Base-by-base conservation (phyloP, 768 basidiomycete species). In the Phaeotremella skinneri region DNA sequence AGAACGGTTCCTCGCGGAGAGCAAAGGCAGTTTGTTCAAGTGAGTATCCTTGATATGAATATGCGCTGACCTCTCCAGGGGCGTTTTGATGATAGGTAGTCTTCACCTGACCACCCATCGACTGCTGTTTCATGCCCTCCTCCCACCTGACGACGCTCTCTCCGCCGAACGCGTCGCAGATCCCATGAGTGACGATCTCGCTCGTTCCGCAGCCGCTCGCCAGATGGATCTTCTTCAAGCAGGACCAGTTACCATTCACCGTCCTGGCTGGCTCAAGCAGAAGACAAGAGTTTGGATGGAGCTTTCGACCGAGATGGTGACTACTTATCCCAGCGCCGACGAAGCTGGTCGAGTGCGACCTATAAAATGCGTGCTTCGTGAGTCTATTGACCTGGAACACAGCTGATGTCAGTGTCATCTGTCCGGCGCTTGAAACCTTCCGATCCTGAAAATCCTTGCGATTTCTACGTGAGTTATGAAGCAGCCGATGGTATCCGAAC, bases 71-170 rank as follows among this genome's bases (percentile, higher is more conserved):
- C 61, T 69, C 55, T 32, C 1, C 37, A 70, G 71, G 59, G 69
- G 67, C 20, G 58, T 76, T 37, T 60, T 68, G 55, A 58, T 59
- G 52, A 58, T 77, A 21, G 84, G 85, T 5, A 83, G 84, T 30
- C 76, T 86, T 17, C 85, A 86, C 69, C 70, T 87, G 20, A 87
- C 86, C 0, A 85, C 84, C 0, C 85, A 86, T 72, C 81, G 86
- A 3, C 61, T 87, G 20, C 77, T 84, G 0, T 87, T 87, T 70
- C 85, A 87, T 64, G 86, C 86, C 1, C 81, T 84, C 9, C 71
- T 87, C 20, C 80, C 84, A 16, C 79, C 83, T 13, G 71, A 69
- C 34, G 50, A 52, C 1, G 67, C 58, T 0, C 78, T 79, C 25
- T 27, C 52, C 31, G 49, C 43, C 17, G 13, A 37, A 16, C 13